Conservation (phyloP, 2,329 filamentous ascomycete species). For the Escovopsis sp. region DNA sequence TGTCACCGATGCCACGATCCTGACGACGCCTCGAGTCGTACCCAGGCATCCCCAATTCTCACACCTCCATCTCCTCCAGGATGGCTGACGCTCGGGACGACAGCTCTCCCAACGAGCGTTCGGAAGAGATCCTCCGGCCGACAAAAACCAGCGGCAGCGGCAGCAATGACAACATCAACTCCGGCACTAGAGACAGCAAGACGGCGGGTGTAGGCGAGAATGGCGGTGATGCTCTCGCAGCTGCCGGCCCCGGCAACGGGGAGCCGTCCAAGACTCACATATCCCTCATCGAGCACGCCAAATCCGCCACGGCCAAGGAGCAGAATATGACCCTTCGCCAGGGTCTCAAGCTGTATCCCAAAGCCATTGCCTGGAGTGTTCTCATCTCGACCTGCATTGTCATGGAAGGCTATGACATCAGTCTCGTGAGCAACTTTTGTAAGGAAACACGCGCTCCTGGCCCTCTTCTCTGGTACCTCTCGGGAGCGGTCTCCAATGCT, state of each 20-base stretch:
- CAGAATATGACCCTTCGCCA: constrained; percentile 59
- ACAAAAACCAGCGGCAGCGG: too few relatives aligned
- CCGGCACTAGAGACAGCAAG: constrained; percentile 1
- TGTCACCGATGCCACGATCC: too few relatives aligned
- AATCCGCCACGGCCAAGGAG: constrained; percentile 42
- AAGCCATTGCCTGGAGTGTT: constrained; percentile 71
- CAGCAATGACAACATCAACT: constrained; percentile 1
- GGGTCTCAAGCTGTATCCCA: constrained; percentile 70
- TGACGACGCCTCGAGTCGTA: not conserved
- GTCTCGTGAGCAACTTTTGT: constrained; percentile 70
- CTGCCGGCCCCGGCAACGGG: constrained; percentile 7
- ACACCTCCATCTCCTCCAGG: not conserved
- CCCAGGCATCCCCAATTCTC: not conserved
- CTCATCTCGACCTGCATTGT: constrained; percentile 81
- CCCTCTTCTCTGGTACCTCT: constrained; percentile 7
- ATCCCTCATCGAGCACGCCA: constrained; percentile 20
- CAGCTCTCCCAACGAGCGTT: not conserved
- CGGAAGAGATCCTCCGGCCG: too few relatives aligned
- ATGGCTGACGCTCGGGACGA: not conserved
- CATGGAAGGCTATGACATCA: constrained; percentile 85
- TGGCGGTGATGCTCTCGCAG: constrained; percentile 1
- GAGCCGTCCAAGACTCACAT: constrained; percentile 13
- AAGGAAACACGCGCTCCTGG: constrained; percentile 9
- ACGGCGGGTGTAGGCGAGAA: not conserved
- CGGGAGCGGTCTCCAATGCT: not conserved